These are phyloP conservation scores for Wickerhamiella parazyma DNA, from an alignment of 805 yeast species.

Conservation along the genomic window DNA sequence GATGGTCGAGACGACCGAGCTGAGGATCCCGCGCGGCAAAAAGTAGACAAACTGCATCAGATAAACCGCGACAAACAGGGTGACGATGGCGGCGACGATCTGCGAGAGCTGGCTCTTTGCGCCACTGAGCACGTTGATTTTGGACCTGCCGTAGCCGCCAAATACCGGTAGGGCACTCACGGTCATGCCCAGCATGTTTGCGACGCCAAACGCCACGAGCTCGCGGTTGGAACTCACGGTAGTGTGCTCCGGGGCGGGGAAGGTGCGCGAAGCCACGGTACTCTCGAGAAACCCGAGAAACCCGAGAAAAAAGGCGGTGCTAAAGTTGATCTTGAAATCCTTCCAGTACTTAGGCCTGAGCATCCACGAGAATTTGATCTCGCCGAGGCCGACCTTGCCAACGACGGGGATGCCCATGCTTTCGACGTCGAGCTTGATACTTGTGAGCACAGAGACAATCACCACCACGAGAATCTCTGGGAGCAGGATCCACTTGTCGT, in stretches of 20 bases:
- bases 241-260: slow-evolving; percentile 55
- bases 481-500: slow-evolving; percentile 41
- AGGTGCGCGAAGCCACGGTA: slow-evolving; percentile 79
- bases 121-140: slow-evolving; percentile 75
- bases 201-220: slow-evolving; percentile 72
- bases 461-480: slow-evolving; percentile 84
- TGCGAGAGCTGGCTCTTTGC: slow-evolving; percentile 82
- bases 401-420: slow-evolving; percentile 46
- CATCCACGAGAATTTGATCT: slow-evolving; percentile 45
- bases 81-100: slow-evolving; percentile 60
- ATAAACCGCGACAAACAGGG: slow-evolving; percentile 49
- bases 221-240: slow-evolving; percentile 75
- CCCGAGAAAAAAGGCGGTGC: slow-evolving; percentile 66
- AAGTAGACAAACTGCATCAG: slow-evolving; percentile 51
- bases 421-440: slow-evolving; percentile 28
- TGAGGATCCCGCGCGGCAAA: slow-evolving; percentile 66
- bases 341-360: slow-evolving; percentile 32
- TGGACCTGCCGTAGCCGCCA: slow-evolving; percentile 93
- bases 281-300: slow-evolving; percentile 85
- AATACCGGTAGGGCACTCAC: slow-evolving; percentile 67
- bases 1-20: slow-evolving; percentile 66
- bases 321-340: slow-evolving; percentile 41
- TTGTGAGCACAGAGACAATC: slow-evolving; percentile 40
- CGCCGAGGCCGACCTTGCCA: slow-evolving; percentile 45
- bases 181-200: slow-evolving; percentile 48